Conservation (phyloP, 495 filamentous ascomycete species). For the Annulohypoxylon moriforme region DNA sequence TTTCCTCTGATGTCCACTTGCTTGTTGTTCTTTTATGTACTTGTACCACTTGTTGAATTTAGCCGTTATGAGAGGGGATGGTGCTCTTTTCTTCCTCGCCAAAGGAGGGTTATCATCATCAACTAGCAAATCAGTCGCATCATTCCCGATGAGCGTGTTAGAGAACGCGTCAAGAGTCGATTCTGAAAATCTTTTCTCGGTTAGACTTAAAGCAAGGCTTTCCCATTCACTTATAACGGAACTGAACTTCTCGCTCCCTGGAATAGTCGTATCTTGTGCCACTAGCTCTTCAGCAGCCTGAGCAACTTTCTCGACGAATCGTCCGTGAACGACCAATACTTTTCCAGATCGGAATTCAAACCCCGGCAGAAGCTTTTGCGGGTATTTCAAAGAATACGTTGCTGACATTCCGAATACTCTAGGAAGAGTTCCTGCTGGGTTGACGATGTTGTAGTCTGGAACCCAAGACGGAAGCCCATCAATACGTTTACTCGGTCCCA, state of each 20-base stretch:
- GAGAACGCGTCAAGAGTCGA: conserved; percentile 19
- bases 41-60: conserved; percentile 21
- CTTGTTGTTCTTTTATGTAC: neutral
- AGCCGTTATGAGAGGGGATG: neutral
- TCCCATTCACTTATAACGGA: conserved; percentile 16
- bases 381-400: conserved; percentile 31
- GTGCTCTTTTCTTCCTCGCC: neutral
- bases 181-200: conserved; percentile 24
- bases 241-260: neutral
- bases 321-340: conserved; percentile 6
- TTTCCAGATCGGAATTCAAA: conserved; percentile 10
- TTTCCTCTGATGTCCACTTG: no score
- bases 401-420: conserved; percentile 19
- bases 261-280: neutral
- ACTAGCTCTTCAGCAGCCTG: conserved; percentile 8
- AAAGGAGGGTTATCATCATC: conserved; percentile 15
- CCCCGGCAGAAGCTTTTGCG: conserved; percentile 2
- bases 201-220: conserved; percentile 3
- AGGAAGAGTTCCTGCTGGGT: conserved; percentile 25
- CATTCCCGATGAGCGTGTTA: conserved; percentile 21
- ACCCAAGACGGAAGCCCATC: conserved; percentile 31
- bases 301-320: conserved; percentile 11
- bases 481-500: conserved; percentile 2
- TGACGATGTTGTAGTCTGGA: conserved; percentile 25
- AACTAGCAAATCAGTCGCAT: conserved; percentile 20